Evolutionary conservation across 495 filamentous ascomycete species (phyloP), one percentile per base, ranked within the genome.

Genomic region (Podospora pseudoanserina): DNA sequence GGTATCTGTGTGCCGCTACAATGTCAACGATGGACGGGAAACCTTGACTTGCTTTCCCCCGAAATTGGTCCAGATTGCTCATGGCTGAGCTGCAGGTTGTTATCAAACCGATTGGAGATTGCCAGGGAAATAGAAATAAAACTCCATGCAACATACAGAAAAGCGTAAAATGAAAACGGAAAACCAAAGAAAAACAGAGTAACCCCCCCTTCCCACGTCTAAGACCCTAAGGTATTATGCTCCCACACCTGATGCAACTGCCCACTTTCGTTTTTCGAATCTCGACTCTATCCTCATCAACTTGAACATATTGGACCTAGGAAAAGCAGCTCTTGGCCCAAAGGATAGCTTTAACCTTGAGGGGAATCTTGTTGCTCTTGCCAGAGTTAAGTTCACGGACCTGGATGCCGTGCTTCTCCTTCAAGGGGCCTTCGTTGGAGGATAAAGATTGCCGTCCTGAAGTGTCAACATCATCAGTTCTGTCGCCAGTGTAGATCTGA

Each of bases 401-500:
- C n/a, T 58, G 55, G 18, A 58, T 18, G 2, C 39, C 39, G 15
- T 49, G 39, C 39, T 49, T 49, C 39, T 49, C 39, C 39, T 49
- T 49, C 39, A 49, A 16, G 15, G 39, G 13, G 15, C 39, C 39
- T 13, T 58, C 55, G 55, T 19, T 20, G 55, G 55, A 58, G 6
- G 55, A 58, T 2, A 58, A n/a, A 20, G 55, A 49, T 13, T 49
- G 39, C 39, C 15, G 1, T 16, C 39, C 13, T 49, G 39, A 3
- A 11, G 39, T 18, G 39, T 49, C 39, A 16, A 16, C 39, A 13
- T 58, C 61, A n/a, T 28, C 32, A 1, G 32, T 4, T 27, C 34
- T 63, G 61, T 28, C 28, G 4, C 61, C 61, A 15, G 61, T 39
- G n/a, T 63, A 63, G 23, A 63, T 63, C 15, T 63, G 61, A 15